A percentile compares a stretch with the other conserved stretches of the same genome.
phyloP scores from a whole-genome alignment of 2,329 filamentous ascomycete genomes.

The Onygenales sp. region DNA sequence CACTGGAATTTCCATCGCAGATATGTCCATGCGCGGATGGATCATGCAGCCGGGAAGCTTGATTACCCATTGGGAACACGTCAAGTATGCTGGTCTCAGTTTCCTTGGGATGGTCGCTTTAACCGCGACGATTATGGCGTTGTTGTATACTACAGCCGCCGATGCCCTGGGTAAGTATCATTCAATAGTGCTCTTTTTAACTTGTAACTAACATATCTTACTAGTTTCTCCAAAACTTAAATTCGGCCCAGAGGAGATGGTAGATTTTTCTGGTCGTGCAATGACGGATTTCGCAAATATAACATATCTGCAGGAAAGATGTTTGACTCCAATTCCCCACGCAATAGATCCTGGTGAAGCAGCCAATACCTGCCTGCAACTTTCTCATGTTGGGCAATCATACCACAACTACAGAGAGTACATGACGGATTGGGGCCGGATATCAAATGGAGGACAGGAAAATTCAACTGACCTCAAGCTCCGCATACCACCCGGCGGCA shows the following conservation, averaged over 20 bases:
- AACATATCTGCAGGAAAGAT: conserved; percentile 45
- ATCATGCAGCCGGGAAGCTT: conserved; percentile 63
- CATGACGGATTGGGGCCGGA: conserved; percentile 45
- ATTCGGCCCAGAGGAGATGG: conserved; percentile 44
- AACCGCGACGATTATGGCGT: conserved; percentile 54
- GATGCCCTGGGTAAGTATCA: conserved; percentile 49
- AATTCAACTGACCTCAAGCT: conserved; percentile 31
- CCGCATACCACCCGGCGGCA: conserved; percentile 52
- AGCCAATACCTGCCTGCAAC: conserved; percentile 51
- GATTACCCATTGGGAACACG: conserved; percentile 57
- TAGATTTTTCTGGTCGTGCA: conserved; percentile 47
- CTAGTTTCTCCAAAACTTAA: conserved; percentile 62
- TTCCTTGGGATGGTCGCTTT: conserved; percentile 57
- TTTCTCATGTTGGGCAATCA: conserved; percentile 58
- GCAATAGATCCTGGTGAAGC: no score
- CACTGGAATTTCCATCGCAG: conserved; percentile 60
- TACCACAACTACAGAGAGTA: conserved; percentile 63
- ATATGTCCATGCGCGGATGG: conserved; percentile 71
- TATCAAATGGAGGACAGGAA: conserved; percentile 36
- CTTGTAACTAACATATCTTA: neutral
- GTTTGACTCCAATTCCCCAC: conserved; percentile 50
- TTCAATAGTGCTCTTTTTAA: neutral
- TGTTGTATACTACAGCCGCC: conserved; percentile 68
- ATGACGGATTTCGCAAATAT: conserved; percentile 55
- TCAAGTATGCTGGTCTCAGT: conserved; percentile 55